Evolutionary conservation across 306 rosid genomes (phyloP).

Genomic region (Pterocarpus macrocarpus): DNA sequence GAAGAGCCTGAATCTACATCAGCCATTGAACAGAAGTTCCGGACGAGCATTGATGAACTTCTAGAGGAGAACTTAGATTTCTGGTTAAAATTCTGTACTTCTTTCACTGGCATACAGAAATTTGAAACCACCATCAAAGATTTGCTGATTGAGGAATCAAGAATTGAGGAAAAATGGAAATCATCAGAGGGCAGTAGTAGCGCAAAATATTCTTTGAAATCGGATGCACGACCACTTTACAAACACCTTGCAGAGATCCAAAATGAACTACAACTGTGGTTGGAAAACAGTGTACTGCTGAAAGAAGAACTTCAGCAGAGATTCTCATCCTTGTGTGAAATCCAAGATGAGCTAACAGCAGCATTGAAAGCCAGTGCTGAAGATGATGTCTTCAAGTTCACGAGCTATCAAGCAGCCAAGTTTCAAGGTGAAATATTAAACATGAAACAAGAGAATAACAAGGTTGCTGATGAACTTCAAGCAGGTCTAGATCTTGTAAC

Average conservation of each 20-base stretch:
- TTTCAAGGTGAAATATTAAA: slow-evolving; percentile 91
- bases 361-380: slow-evolving; percentile 84
- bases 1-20: slow-evolving; percentile 45
- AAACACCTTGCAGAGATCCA: slow-evolving; percentile 79
- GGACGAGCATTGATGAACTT: slow-evolving; percentile 72
- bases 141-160: slow-evolving; percentile 58
- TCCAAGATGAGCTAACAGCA: slow-evolving; percentile 77
- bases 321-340: slow-evolving; percentile 75
- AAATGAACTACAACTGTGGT: slow-evolving; percentile 74
- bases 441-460: slow-evolving; percentile 93
- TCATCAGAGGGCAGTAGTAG: slow-evolving; percentile 58
- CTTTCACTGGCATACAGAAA: slow-evolving; percentile 68
- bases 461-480: slow-evolving; percentile 80
- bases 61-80: slow-evolving; percentile 84
- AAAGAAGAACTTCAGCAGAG: slow-evolving; percentile 75
- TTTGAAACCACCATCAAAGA: slow-evolving; percentile 68
- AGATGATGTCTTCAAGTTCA: slow-evolving; percentile 76
- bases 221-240: slow-evolving; percentile 81
- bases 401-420: slow-evolving; percentile 94
- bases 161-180: slow-evolving; percentile 58
- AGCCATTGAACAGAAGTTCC: slow-evolving; percentile 68
- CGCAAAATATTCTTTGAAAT: slow-evolving; percentile 57
- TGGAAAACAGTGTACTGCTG: slow-evolving; percentile 58
- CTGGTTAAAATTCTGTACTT: slow-evolving; percentile 80
- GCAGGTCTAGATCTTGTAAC: slow-evolving; percentile 76